A percentile compares a stretch with the other conserved stretches of the same genome.
These are phyloP conservation scores for Vitis hybrid DNA, from an alignment of 177 flowering plant genomes.

Conservation along the genomic window DNA sequence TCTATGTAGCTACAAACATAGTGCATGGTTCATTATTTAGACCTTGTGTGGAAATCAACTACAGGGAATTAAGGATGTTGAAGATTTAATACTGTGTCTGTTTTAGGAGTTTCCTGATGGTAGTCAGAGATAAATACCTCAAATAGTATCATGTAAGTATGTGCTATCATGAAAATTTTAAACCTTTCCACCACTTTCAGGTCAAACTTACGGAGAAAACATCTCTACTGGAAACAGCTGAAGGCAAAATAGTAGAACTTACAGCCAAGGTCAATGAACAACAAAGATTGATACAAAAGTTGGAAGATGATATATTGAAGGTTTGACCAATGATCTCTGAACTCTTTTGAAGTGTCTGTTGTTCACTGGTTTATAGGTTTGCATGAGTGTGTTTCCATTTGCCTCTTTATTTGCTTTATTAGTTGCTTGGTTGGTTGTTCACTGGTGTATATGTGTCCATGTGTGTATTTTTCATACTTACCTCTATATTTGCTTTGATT, in stretches of 20 bases:
- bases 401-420: no score
- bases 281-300: slow-evolving; percentile 78
- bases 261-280: slow-evolving; percentile 78
- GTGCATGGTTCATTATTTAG: neutral
- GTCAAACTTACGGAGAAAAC: slow-evolving; percentile 85
- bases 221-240: slow-evolving; percentile 70
- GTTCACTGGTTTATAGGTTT: no score
- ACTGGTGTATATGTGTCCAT: no score
- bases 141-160: neutral
- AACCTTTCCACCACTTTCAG: slow-evolving; percentile 32
- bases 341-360: neutral
- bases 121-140: neutral
- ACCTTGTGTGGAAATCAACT: neutral
- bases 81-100: neutral
- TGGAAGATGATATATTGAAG: slow-evolving; percentile 97
- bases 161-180: neutral
- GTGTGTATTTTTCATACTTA: no score
- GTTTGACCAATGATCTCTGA: slow-evolving; percentile 31
- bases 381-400: no score
- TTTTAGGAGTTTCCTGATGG: neutral
- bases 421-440: no score
- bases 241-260: slow-evolving; percentile 64
- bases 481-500: neutral
- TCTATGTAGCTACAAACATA: neutral
- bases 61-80: neutral